Conservation (phyloP, 1,139 yeast species). For the Nadsonia commutata region DNA sequence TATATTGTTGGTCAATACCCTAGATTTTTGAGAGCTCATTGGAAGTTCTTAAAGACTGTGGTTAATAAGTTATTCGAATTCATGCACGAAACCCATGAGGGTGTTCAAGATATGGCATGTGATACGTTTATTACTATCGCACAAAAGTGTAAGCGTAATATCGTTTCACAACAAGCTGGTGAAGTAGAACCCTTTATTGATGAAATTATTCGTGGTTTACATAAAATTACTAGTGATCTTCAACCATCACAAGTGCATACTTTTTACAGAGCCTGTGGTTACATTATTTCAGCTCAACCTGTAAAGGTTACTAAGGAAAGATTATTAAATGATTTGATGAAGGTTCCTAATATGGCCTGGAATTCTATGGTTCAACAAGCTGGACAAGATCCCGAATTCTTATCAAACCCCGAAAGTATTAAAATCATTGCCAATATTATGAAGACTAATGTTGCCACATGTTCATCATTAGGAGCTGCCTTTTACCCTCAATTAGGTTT, state of each 20-base stretch:
- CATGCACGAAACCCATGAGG: constrained; percentile 99
- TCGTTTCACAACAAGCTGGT: constrained; percentile 72
- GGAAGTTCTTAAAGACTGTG: constrained; percentile 94
- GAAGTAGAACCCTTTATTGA: constrained; percentile 89
- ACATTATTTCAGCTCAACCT: constrained; percentile 76
- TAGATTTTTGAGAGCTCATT: constrained; percentile 89
- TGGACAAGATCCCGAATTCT: constrained; percentile 71
- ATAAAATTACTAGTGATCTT: constrained; percentile 75
- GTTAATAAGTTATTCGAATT: constrained; percentile 90
- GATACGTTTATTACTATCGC: constrained; percentile 95
- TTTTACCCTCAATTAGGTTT: constrained; percentile 79
- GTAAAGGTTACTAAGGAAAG: constrained; percentile 50
- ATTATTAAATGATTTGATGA: constrained; percentile 68
- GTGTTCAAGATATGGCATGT: constrained; percentile 99
- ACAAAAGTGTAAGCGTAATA: constrained; percentile 86
- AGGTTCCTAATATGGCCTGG: constrained; percentile 91
- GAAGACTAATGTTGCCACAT: constrained; percentile 88
- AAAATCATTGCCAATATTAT: constrained; percentile 86
- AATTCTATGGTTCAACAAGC: constrained; percentile 75
- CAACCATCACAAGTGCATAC: constrained; percentile 97
- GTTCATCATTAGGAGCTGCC: constrained; percentile 84
- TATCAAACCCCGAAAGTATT: constrained; percentile 75
- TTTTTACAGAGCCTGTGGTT: constrained; percentile 94
- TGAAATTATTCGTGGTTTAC: constrained; percentile 73
- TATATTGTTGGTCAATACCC: constrained; percentile 99